phyloP scores from a whole-genome alignment of 2,329 filamentous ascomycete species.

The Cucurbitaria berberidis region DNA sequence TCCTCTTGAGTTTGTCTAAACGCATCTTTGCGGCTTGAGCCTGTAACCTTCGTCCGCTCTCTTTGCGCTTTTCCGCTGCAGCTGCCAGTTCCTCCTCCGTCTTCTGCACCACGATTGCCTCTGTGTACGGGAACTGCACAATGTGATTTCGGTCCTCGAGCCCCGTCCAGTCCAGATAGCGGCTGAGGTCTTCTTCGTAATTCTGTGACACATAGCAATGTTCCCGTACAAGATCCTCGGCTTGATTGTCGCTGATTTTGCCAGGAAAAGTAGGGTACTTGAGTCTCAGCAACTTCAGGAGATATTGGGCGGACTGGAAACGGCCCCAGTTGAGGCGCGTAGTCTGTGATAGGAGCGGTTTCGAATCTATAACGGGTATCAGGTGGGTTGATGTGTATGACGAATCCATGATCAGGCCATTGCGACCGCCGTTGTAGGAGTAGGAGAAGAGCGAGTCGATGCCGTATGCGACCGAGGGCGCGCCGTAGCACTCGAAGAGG shows the following conservation, averaged over 20 bases:
- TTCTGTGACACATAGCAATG: constrained; percentile 89
- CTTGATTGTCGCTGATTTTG: constrained; percentile 84
- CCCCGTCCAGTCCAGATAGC: constrained; percentile 87
- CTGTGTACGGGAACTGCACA: constrained; percentile 91
- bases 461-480: constrained; percentile 88
- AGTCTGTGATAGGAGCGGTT: constrained; percentile 82
- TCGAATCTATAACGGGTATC: constrained; percentile 88
- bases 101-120: constrained; percentile 89
- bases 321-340: constrained; percentile 95
- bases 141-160: constrained; percentile 88
- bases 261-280: constrained; percentile 92
- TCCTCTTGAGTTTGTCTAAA: constrained; percentile 90
- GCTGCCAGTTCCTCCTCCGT: constrained; percentile 90
- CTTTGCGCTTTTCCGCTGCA: constrained; percentile 92
- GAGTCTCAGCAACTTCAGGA: constrained; percentile 84
- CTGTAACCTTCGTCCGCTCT: constrained; percentile 87
- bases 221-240: constrained; percentile 83
- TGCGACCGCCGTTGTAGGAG: constrained; percentile 84
- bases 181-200: constrained; percentile 77
- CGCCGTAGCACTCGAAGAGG: constrained; percentile 92
- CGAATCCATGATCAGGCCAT: constrained; percentile 87
- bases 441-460: constrained; percentile 98
- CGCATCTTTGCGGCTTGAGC: constrained; percentile 98
- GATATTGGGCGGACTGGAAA: constrained; percentile 85
- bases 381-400: constrained; percentile 94